These are phyloP conservation scores for Thielaviopsis populi DNA, from an alignment of 2,329 filamentous ascomycete species.

Conservation along the genomic window DNA sequence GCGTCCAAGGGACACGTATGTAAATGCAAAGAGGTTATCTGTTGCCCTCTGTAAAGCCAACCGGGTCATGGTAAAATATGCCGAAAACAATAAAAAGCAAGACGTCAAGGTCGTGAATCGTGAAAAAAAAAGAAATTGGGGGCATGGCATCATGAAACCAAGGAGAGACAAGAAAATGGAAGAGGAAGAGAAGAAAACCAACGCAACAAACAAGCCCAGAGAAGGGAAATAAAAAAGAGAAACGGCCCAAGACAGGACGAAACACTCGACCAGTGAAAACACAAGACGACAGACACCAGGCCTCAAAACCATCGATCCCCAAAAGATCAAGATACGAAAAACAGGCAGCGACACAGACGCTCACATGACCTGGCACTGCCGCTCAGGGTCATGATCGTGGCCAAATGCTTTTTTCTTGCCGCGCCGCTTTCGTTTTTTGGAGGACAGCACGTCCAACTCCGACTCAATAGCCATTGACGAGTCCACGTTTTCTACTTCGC, in stretches of 20 bases:
- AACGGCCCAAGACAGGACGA: background rate
- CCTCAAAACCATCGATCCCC: too few relatives aligned
- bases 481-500: background rate
- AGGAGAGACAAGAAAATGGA: background rate
- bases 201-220: background rate
- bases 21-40: background rate
- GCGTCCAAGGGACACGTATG: background rate
- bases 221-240: background rate
- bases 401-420: constrained; percentile 12
- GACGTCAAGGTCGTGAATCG: constrained; percentile 1
- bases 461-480: background rate
- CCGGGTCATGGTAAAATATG: background rate
- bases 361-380: constrained; percentile 15
- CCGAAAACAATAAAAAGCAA: background rate
- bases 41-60: background rate
- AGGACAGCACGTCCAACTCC: background rate
- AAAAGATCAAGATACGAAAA: background rate
- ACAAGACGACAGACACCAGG: background rate
- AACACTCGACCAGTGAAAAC: background rate
- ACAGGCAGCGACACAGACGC: too few relatives aligned
- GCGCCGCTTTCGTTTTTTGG: constrained; percentile 9
- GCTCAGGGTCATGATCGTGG: constrained; percentile 9
- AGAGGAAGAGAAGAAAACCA: background rate
- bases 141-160: background rate
- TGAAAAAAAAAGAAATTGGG: background rate